A percentile compares a stretch with the other conserved stretches of the same genome.
Evolutionary conservation across 2,329 filamentous ascomycete genomes (phyloP).

Genomic region (Sodiomyces alkalinus): DNA sequence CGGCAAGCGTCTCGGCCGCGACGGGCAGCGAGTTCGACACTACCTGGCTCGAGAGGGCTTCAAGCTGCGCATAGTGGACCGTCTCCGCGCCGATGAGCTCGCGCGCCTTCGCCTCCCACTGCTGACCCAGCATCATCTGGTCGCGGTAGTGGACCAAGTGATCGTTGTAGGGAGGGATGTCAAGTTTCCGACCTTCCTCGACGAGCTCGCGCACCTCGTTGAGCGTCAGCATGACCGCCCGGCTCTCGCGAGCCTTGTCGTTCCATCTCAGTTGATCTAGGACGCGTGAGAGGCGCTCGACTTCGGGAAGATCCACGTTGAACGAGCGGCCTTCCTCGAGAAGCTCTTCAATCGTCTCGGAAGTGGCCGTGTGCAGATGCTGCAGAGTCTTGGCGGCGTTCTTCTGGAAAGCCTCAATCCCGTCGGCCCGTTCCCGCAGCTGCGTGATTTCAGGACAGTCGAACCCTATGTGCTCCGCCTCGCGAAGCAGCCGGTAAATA

Average conservation of each 20-base stretch:
- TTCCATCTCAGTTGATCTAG: constrained; percentile 84
- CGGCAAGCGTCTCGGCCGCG: constrained; percentile 60
- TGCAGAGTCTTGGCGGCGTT: constrained; percentile 57
- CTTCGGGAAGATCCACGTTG: constrained; percentile 81
- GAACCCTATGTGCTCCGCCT: constrained; percentile 79
- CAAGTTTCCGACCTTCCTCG: constrained; percentile 58
- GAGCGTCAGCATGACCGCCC: constrained; percentile 53
- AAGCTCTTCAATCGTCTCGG: constrained; percentile 71
- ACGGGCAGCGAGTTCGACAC: constrained; percentile 57
- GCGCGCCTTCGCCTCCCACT: constrained; percentile 86
- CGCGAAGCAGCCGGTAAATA: constrained; percentile 67
- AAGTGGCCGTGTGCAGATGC: constrained; percentile 46
- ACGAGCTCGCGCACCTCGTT: constrained; percentile 69
- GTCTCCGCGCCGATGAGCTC: constrained; percentile 86
- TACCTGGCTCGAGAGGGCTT: constrained; percentile 78
- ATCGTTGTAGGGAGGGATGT: constrained; percentile 66
- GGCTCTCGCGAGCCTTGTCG: constrained; percentile 52
- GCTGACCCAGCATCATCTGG: constrained; percentile 59
- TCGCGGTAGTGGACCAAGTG: constrained; percentile 63
- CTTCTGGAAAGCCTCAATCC: constrained; percentile 71
- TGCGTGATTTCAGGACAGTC: constrained; percentile 83
- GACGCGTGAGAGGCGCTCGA: constrained; percentile 65
- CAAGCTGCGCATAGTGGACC: constrained; percentile 87
- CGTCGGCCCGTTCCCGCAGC: constrained; percentile 69
- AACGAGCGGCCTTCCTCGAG: constrained; percentile 82